A percentile compares a stretch with the other conserved stretches of the same genome.
Conservation (phyloP, 2,329 filamentous ascomycete species). For the Bipolaris victoriae region DNA sequence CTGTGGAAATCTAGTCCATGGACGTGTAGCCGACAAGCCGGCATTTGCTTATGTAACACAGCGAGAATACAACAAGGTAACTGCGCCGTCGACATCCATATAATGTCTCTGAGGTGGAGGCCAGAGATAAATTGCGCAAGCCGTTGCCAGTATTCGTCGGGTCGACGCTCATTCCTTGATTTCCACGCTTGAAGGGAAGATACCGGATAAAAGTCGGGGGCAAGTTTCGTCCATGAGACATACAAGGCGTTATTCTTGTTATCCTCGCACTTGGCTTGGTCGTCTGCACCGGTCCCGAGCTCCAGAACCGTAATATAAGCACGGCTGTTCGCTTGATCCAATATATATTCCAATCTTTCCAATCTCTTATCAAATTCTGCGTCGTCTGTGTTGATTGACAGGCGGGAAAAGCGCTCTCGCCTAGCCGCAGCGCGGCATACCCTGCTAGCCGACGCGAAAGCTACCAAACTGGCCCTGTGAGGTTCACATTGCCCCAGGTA, state of each 20-base stretch:
- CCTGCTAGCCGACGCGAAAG: neutral
- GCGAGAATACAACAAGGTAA: neutral
- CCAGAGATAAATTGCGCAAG: neutral
- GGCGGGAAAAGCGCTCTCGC: neutral
- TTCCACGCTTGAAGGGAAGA: neutral
- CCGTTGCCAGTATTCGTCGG: neutral
- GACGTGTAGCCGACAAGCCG: neutral
- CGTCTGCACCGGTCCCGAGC: neutral
- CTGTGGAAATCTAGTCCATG: neutral
- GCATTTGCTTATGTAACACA: neutral
- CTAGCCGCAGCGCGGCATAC: neutral
- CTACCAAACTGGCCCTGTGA: neutral
- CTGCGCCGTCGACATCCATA: neutral
- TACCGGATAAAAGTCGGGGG: neutral
- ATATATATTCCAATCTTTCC: neutral
- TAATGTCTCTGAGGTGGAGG: neutral
- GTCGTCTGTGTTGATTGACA: neutral
- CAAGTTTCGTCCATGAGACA: neutral
- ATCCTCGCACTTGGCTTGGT: neutral
- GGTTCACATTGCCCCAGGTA: neutral
- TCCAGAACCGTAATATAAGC: neutral
- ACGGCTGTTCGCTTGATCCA: neutral
- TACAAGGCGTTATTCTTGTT: neutral
- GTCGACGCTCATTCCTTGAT: neutral
- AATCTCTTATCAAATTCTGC: neutral